Percentiles rank a stretch among this genome's conserved stretches.
phyloP scores from a whole-genome alignment of 352 stramenopile species.

The Globisporangium camurandrum region DNA sequence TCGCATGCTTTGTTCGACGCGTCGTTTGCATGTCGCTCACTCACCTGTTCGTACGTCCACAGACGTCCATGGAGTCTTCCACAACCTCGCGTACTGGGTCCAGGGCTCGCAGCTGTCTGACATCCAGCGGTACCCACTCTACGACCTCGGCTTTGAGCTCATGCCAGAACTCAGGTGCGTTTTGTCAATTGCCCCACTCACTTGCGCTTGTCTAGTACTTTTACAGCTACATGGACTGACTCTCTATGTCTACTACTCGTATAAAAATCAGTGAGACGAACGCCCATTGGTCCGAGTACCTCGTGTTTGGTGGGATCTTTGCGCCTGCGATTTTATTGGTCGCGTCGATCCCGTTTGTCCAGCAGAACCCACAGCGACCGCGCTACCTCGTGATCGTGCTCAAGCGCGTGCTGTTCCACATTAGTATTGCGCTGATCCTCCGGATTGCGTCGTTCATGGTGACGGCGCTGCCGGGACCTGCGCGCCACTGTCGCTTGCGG shows the following conservation, averaged over 20 bases:
- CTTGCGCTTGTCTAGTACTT: neutral
- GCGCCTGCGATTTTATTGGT: conserved; percentile 63
- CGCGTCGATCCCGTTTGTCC: conserved; percentile 53
- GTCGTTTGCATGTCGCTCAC: neutral
- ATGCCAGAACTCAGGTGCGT: conserved; percentile 58
- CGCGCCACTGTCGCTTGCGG: conserved; percentile 63
- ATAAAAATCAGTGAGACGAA: conserved; percentile 20
- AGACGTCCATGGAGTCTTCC: conserved; percentile 77
- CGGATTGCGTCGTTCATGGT: conserved; percentile 77
- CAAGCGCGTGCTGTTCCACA: conserved; percentile 74
- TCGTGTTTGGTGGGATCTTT: conserved; percentile 73
- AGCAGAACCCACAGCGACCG: conserved; percentile 49
- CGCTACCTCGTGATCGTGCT: conserved; percentile 76
- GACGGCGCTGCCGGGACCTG: conserved; percentile 58
- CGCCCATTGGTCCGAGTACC: conserved; percentile 55
- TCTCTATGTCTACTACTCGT: neutral
- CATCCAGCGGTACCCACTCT: conserved; percentile 63
- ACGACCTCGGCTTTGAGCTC: conserved; percentile 72
- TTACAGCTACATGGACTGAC: neutral
- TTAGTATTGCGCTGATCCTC: conserved; percentile 65
- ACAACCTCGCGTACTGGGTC: conserved; percentile 85
- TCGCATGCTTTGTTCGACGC: neutral
- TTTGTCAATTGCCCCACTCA: neutral
- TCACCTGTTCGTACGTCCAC: neutral
- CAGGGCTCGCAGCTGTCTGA: conserved; percentile 54